A percentile compares a stretch with the other conserved stretches of the same genome.
Evolutionary conservation across 2,329 filamentous ascomycete genomes (phyloP).

Genomic region (Mariannaea sp.): DNA sequence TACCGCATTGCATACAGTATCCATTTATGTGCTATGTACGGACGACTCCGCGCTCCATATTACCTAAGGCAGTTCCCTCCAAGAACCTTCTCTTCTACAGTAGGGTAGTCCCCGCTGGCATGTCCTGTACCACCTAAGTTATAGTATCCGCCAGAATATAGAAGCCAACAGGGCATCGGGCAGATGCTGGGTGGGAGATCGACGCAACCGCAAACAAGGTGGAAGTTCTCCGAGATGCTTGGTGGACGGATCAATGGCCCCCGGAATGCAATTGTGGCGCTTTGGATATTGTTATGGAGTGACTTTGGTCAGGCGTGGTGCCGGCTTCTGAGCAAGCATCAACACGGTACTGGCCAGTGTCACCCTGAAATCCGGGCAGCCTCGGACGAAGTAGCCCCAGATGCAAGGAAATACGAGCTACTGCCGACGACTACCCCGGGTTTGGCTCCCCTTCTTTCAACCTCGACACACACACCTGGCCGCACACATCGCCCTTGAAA

Average conservation of each 20-base stretch:
- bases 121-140: no score
- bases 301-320: constrained; percentile 4
- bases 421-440: constrained; percentile 5
- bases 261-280: neutral
- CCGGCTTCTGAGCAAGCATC: neutral
- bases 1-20: neutral
- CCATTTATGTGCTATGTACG: neutral
- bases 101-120: no score
- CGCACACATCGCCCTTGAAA: neutral
- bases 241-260: neutral
- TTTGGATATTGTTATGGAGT: constrained; percentile 6
- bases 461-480: neutral
- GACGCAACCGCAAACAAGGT: constrained; percentile 3
- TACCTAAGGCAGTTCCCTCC: no score
- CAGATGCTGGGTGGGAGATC: neutral
- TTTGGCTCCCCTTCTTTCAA: neutral
- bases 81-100: no score
- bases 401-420: constrained; percentile 11
- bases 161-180: no score
- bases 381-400: neutral
- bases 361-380: neutral
- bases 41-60: no score
- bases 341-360: constrained; percentile 1
- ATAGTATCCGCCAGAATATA: no score
- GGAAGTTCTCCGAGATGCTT: constrained; percentile 18